These are phyloP conservation scores for Annulohypoxylon nitens DNA, from an alignment of 495 filamentous ascomycete species.

Conservation along the genomic window DNA sequence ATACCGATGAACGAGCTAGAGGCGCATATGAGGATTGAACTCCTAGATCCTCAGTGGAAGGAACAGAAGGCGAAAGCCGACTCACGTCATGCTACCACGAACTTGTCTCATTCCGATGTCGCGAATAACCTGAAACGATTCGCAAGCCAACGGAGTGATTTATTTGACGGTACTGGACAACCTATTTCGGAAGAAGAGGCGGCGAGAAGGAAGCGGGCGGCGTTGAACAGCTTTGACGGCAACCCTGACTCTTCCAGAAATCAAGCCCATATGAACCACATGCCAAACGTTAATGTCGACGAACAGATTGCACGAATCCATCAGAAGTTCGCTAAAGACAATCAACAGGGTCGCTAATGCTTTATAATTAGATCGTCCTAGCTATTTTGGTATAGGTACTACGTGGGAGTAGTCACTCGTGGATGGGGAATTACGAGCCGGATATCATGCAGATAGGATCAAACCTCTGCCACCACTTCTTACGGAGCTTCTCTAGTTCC, in stretches of 20 bases:
- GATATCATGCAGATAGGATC: slow-evolving; percentile 3
- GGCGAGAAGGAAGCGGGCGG: slow-evolving; percentile 79
- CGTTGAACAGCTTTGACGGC: slow-evolving; percentile 73
- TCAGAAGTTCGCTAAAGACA: slow-evolving; percentile 69
- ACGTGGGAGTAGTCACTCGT: slow-evolving; percentile 3
- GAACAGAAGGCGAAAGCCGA: slow-evolving; percentile 92
- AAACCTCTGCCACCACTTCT: neutral
- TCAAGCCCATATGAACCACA: slow-evolving; percentile 65
- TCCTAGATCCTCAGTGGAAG: slow-evolving; percentile 96
- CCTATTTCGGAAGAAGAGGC: slow-evolving; percentile 79
- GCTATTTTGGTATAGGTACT: slow-evolving; percentile 12
- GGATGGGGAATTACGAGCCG: neutral
- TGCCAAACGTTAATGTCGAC: slow-evolving; percentile 75
- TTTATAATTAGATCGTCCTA: neutral
- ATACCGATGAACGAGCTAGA: slow-evolving; percentile 89
- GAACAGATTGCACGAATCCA: slow-evolving; percentile 79
- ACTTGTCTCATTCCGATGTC: slow-evolving; percentile 86
- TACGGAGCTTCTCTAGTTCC: neutral
- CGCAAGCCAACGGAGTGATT: slow-evolving; percentile 88
- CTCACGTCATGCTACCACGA: slow-evolving; percentile 85
- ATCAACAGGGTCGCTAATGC: slow-evolving; percentile 51
- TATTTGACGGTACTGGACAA: slow-evolving; percentile 86
- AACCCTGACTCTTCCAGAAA: slow-evolving; percentile 68
- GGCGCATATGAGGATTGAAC: slow-evolving; percentile 95
- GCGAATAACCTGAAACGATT: slow-evolving; percentile 97